Evolutionary conservation across 208 protist species (phyloP).

Genomic region (Trypanosomatidae sp.): DNA sequence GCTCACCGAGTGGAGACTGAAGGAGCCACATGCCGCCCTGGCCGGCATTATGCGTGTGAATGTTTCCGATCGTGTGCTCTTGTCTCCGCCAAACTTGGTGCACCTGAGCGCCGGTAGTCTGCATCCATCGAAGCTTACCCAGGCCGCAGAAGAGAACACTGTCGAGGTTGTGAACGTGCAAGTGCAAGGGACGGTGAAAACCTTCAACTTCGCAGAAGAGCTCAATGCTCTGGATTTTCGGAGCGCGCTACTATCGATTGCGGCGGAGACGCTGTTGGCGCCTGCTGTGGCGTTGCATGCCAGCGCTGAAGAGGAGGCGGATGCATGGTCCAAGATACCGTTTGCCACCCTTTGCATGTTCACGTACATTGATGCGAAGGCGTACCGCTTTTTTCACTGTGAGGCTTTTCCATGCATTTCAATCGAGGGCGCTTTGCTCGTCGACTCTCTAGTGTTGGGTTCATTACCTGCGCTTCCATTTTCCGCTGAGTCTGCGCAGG

Average conservation of each 20-base stretch:
- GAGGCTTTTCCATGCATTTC: slow-evolving; percentile 92
- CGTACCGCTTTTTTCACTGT: slow-evolving; percentile 93
- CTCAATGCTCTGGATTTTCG: slow-evolving; percentile 20
- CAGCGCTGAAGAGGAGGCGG: slow-evolving; percentile 18
- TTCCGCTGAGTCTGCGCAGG: slow-evolving; percentile 13
- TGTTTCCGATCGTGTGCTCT: slow-evolving; percentile 19
- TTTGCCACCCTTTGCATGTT: slow-evolving; percentile 79
- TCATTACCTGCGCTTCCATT: slow-evolving; percentile 12
- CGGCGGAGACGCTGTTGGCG: slow-evolving; percentile 8
- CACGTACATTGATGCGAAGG: slow-evolving; percentile 96
- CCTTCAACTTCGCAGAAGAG: slow-evolving; percentile 26
- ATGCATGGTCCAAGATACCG: slow-evolving; percentile 35
- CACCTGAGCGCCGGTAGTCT: slow-evolving; percentile 34
- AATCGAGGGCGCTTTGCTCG: slow-evolving; percentile 29
- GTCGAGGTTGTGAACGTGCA: slow-evolving; percentile 21
- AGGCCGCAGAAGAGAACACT: neutral
- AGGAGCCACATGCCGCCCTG: slow-evolving; percentile 43
- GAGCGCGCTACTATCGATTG: slow-evolving; percentile 21
- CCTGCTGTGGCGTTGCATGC: slow-evolving; percentile 11
- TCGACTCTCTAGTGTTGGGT: slow-evolving; percentile 18
- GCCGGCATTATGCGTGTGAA: slow-evolving; percentile 30
- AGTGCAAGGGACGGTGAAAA: slow-evolving; percentile 22
- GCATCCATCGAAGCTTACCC: neutral
- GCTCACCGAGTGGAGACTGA: slow-evolving; percentile 52
- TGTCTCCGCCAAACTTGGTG: slow-evolving; percentile 35